phyloP scores from a whole-genome alignment of 169 alveolate species.

The Eimeria acervulina region DNA sequence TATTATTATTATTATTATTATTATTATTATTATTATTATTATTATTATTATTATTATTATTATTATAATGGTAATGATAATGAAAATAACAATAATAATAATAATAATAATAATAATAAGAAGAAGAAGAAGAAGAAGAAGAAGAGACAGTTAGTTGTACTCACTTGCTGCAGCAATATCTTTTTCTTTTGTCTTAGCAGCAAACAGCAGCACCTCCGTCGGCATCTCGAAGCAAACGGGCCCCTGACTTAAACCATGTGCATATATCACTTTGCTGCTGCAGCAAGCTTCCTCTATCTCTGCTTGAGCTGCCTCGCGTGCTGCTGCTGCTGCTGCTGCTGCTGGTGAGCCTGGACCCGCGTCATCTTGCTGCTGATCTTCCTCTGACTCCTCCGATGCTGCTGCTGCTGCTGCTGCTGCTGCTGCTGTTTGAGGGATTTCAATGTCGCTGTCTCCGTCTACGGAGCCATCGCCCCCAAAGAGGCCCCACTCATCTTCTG shows the following conservation, averaged over 20 bases:
- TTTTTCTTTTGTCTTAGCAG: not conserved
- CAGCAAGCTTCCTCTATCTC: slow-evolving; percentile 3
- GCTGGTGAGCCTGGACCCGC: not conserved
- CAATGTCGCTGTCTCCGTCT: slow-evolving; percentile 1
- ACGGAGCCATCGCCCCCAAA: not conserved
- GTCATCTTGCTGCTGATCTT: not conserved
- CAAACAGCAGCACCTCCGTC: not conserved
- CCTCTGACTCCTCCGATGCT: not conserved
- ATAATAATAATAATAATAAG: not conserved
- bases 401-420: slow-evolving; percentile 34
- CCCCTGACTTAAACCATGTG: not conserved
- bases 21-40: too few relatives aligned
- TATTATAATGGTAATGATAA: not conserved
- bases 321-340: too few relatives aligned
- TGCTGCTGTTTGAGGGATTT: not conserved
- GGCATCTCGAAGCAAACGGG: not conserved
- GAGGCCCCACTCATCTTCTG: slow-evolving; percentile 40
- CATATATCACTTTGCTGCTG: not conserved
- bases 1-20: too few relatives aligned
- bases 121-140: not conserved
- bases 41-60: too few relatives aligned
- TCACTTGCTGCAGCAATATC: not conserved
- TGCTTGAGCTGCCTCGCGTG: not conserved
- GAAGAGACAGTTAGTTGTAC: too few relatives aligned
- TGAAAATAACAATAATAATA: not conserved